phyloP scores from a whole-genome alignment of 352 stramenopile species.

The Phytopythium vexans region DNA sequence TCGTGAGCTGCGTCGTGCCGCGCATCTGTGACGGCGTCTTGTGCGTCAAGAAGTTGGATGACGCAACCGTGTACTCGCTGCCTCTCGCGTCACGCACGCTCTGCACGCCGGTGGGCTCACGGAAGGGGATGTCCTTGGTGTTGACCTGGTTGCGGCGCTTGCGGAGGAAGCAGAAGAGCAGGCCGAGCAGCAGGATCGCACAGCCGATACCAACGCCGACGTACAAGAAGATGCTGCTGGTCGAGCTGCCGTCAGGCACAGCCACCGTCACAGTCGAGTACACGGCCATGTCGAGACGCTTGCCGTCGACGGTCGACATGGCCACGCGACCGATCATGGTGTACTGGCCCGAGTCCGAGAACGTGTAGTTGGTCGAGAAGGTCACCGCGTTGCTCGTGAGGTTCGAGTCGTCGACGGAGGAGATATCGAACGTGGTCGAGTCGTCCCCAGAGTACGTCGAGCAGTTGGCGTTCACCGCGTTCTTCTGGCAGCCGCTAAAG shows the following conservation, averaged over 20 bases:
- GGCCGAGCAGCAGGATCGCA: slow-evolving; percentile 55
- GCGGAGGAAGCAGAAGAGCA: slow-evolving; percentile 71
- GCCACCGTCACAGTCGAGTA: slow-evolving; percentile 69
- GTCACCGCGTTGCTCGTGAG: slow-evolving; percentile 50
- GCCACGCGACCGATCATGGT: slow-evolving; percentile 67
- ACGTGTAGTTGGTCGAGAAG: slow-evolving; percentile 57
- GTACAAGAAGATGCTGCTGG: slow-evolving; percentile 62
- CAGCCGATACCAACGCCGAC: slow-evolving; percentile 65
- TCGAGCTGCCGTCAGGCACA: slow-evolving; percentile 37
- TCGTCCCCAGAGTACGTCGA: slow-evolving; percentile 59
- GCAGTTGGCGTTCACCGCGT: slow-evolving; percentile 47
- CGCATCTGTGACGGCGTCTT: slow-evolving; percentile 42
- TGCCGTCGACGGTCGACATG: slow-evolving; percentile 68
- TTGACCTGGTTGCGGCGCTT: slow-evolving; percentile 51
- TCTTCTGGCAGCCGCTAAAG: slow-evolving; percentile 62
- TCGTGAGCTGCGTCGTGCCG: slow-evolving; percentile 17
- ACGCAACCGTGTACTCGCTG: slow-evolving; percentile 60
- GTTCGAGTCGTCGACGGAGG: slow-evolving; percentile 50
- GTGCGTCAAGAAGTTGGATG: slow-evolving; percentile 66
- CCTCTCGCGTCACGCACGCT: slow-evolving; percentile 22
- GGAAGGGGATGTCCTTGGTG: slow-evolving; percentile 78
- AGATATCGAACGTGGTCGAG: slow-evolving; percentile 58
- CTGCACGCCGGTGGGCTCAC: slow-evolving; percentile 34
- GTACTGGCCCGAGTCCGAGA: slow-evolving; percentile 54
- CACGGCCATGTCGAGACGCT: slow-evolving; percentile 78